Evolutionary conservation across 345 rosid genomes (phyloP), one percentile per base, ranked within the genome.

Genomic region (Euclidium syriacum): DNA sequence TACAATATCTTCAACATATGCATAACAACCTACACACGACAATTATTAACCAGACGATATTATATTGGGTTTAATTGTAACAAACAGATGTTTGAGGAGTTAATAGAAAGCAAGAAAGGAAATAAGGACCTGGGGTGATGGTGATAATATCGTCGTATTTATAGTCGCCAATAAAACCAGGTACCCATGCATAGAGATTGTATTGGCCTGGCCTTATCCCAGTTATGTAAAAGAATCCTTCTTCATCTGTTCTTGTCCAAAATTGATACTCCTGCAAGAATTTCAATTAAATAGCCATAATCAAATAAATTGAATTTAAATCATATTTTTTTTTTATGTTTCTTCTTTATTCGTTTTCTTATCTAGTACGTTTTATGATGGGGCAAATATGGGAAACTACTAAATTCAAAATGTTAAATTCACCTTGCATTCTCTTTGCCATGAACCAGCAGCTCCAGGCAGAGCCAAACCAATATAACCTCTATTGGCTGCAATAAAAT

Each of bases 361-460:
- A 24, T 25, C 22, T 23, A 2, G 4, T 46, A 18, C 3, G 6
- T 23, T n/a, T 15, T 16, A 26, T 36, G 11, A 42, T 43, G n/a
- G 4, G 4, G 14, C 10, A 9, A 30, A 12, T 18, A 8, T 10
- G 7, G 8, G 23, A 46, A 24, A 27, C n/a, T 18, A 39, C 3
- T 18, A 27, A 3, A 27, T 6, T 12, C 12, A 2, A n/a, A 43
- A 9, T 30, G 33, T 12, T 7, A 49, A 61, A 68, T 33, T 44
- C 62, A 86, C 95, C 85, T 86, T 91, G 80, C 80, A 71, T 78
- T 88, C 97, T 55, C 74, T 81, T 75, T 92, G 98, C 98, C 96
- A 92, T 12, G 95, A 89, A 53, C 97, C 98, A 42, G 67, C 72
- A 20, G 82, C 86, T 64, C 98, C 97, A 11, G 91, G 94, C 2